Conservation (phyloP, 78 protist genomes). For the Pelomyxa schiedti region DNA sequence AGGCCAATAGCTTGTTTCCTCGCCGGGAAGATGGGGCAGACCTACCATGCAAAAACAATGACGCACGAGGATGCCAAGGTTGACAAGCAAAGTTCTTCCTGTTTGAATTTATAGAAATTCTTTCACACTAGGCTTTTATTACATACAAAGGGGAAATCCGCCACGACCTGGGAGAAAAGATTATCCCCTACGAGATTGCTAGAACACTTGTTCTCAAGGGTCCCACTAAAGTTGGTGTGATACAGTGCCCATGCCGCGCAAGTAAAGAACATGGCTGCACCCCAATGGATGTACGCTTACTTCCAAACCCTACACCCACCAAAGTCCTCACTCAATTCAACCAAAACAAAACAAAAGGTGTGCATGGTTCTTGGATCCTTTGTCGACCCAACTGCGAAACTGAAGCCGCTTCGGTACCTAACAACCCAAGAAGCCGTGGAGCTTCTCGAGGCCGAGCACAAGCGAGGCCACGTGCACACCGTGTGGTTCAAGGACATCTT, state of each 20-base stretch:
- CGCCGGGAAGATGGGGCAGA: neutral
- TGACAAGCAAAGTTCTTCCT: too few relatives aligned
- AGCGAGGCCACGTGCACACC: neutral
- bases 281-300: neutral
- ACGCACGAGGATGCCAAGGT: neutral
- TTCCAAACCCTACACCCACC: neutral
- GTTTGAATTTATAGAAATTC: too few relatives aligned
- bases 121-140: neutral
- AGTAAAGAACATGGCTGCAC: neutral
- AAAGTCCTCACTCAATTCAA: neutral
- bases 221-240: neutral
- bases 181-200: neutral
- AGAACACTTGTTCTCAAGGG: neutral
- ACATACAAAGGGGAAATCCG: neutral
- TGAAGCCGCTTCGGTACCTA: neutral
- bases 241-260: neutral
- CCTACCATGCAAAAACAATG: neutral
- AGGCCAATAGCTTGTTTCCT: neutral
- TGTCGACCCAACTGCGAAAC: neutral
- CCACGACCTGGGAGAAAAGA: neutral
- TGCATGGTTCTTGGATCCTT: neutral
- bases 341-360: too few relatives aligned
- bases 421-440: neutral
- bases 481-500: neutral
- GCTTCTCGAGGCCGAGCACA: neutral